phyloP scores from a whole-genome alignment of 1,139 yeast species.

The Hemisphaericaspora xylofermentans region DNA sequence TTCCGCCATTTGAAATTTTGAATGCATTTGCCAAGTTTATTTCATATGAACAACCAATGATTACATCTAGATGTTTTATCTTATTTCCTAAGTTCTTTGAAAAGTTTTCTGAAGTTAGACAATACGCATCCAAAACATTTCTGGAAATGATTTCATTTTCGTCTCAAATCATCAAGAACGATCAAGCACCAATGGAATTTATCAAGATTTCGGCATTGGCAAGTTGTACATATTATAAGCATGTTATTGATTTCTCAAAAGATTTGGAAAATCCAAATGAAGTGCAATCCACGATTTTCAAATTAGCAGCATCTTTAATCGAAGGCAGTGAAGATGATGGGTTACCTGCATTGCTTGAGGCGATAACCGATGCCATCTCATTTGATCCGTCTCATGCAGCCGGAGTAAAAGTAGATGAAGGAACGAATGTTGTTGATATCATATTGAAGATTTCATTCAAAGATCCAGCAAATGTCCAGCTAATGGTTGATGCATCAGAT shows the following conservation, averaged over 20 bases:
- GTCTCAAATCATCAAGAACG: constrained; percentile 16
- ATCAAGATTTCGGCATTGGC: constrained; percentile 48
- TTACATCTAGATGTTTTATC: constrained; percentile 47
- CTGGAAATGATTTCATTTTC: constrained; percentile 30
- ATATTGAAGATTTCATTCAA: constrained; percentile 65
- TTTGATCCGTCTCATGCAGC: constrained; percentile 39
- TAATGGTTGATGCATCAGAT: constrained; percentile 61
- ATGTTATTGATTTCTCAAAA: constrained; percentile 39
- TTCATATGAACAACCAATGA: constrained; percentile 24
- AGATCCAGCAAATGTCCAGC: constrained; percentile 73
- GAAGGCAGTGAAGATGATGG: constrained; percentile 80
- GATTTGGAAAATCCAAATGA: constrained; percentile 16
- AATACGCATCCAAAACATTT: constrained; percentile 37
- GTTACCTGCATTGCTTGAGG: constrained; percentile 72
- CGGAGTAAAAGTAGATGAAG: constrained; percentile 20
- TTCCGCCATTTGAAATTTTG: constrained; percentile 22
- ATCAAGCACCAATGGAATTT: constrained; percentile 18
- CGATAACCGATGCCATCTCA: constrained; percentile 55
- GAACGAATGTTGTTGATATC: constrained; percentile 43
- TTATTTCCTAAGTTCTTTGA: constrained; percentile 57
- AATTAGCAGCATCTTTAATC: constrained; percentile 39
- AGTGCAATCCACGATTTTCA: constrained; percentile 30
- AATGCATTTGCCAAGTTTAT: constrained; percentile 21
- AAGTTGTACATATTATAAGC: constrained; percentile 53
- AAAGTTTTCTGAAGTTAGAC: constrained; percentile 40